Evolutionary conservation across 2,329 filamentous ascomycete genomes (phyloP).

Genomic region (Fusarium keratoplasticum): DNA sequence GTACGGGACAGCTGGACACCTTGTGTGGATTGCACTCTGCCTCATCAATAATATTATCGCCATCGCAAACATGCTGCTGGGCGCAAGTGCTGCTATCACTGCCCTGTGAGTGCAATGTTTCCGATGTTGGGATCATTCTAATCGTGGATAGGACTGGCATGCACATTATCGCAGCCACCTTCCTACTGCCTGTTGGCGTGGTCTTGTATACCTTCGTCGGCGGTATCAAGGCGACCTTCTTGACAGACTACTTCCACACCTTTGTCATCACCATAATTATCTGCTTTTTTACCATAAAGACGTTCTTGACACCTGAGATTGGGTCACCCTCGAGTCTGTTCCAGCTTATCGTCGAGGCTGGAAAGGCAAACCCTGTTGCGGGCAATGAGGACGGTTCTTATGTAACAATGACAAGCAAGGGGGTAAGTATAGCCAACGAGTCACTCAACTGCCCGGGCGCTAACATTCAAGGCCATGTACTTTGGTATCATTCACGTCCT

Average conservation of each 20-base stretch:
- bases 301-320: slow-evolving; percentile 59
- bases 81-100: slow-evolving; percentile 49
- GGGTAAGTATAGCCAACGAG: slow-evolving; percentile 40
- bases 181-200: slow-evolving; percentile 55
- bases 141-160: slow-evolving; percentile 55
- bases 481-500: slow-evolving; percentile 62
- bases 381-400: slow-evolving; percentile 65
- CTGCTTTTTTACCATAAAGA: slow-evolving; percentile 60
- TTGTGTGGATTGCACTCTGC: slow-evolving; percentile 64
- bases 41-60: slow-evolving; percentile 66
- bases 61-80: slow-evolving; percentile 64
- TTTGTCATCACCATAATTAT: slow-evolving; percentile 65
- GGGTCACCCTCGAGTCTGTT: slow-evolving; percentile 61
- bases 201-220: slow-evolving; percentile 54
- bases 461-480: slow-evolving; percentile 53
- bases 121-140: rapidly evolving
- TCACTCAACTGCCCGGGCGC: rapidly evolving
- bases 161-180: slow-evolving; percentile 62
- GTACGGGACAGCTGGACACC: slow-evolving; percentile 60
- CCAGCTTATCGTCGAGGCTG: slow-evolving; percentile 60
- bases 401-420: slow-evolving; percentile 67
- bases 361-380: slow-evolving; percentile 56
- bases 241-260: slow-evolving; percentile 67
- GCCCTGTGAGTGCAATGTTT: slow-evolving; percentile 43
- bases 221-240: slow-evolving; percentile 55